Base-by-base conservation (phyloP, 2,329 filamentous ascomycete genomes). In the Capronia americana region DNA sequence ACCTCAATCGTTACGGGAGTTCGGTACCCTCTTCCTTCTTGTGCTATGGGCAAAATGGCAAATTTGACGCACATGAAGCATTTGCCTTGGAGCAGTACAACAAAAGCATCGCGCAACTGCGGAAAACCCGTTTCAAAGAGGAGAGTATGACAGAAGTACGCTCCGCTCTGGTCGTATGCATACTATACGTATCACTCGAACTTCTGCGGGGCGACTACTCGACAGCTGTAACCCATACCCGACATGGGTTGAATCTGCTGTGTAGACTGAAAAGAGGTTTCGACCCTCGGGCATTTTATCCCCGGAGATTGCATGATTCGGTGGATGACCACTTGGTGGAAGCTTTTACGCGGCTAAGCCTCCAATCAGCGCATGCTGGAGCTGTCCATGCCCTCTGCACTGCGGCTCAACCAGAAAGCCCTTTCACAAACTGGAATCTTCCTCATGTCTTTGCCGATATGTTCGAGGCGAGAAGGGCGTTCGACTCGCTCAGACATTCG, bases 51-150 rank as follows among this genome's bases (percentile, higher is more conserved):
- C 20, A 17, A 20, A 58, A 41, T 17, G n/a, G 38, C 32, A 41
- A 23, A 12, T 34, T 58, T 11, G 56, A 58, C 23, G 10, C 24
- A 8, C 56, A 58, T 28, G 56, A 58, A 20, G 34, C 56, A 17
- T 58, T 58, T 30, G 56, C 56, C 26, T 20, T 58, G 20, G n/a
- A 58, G 32, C 56, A 58, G 23, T 58, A 58, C n/a, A 58, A 58
- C 56, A 58, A 58, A 34, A 26, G 26, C 34, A 58, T 58, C 26
- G 17, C 34, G 2, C 34, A 44, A n/a, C 24, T 58, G 56, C 32
- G 56, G 10, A 26, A 20, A 5, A 20, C 20, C 17, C 12, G 12
- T 4, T 12, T 58, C 34, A 14, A 58, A 14, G 34, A 28, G 32
- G 32, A 58, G 20, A 26, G 41, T 34, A 3, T 26, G 20, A 11